Evolutionary conservation across 345 rosid genomes (phyloP).

Genomic region (Pistacia vera): DNA sequence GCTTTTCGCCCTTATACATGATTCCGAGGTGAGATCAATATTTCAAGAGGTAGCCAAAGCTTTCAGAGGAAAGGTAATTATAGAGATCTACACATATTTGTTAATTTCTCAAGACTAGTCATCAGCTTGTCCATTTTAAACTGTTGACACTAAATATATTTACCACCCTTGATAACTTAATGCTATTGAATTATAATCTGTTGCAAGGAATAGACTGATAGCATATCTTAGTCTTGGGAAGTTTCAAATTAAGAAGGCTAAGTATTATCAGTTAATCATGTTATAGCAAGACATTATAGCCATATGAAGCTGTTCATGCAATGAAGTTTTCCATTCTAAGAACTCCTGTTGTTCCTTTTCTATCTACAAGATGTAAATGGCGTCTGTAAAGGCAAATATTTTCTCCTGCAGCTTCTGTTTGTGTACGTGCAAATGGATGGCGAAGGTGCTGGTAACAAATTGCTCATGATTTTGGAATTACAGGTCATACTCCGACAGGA

Average conservation of each 20-base stretch:
- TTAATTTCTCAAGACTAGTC: no score
- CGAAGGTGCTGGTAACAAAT: neutral
- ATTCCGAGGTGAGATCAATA: neutral
- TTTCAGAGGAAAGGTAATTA: constrained; percentile 18
- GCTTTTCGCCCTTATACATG: neutral
- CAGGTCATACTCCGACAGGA: neutral
- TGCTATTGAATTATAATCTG: neutral
- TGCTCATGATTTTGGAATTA: neutral
- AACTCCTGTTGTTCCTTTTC: no score
- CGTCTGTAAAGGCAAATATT: no score
- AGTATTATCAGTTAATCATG: no score
- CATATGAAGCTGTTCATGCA: no score
- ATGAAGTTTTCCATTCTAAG: no score
- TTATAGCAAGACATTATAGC: no score
- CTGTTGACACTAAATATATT: neutral
- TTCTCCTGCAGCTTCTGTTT: constrained; percentile 2
- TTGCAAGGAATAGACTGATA: neutral
- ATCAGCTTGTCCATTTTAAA: no score
- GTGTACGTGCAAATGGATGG: neutral
- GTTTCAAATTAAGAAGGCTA: no score
- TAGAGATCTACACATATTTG: no score
- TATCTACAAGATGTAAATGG: no score
- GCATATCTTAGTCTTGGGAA: no score
- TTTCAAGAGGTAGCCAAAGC: constrained; percentile 9
- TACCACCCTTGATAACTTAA: neutral